Evolutionary conservation across 2,329 filamentous ascomycete species (phyloP).

Genomic region (Cladophialophora immunda): DNA sequence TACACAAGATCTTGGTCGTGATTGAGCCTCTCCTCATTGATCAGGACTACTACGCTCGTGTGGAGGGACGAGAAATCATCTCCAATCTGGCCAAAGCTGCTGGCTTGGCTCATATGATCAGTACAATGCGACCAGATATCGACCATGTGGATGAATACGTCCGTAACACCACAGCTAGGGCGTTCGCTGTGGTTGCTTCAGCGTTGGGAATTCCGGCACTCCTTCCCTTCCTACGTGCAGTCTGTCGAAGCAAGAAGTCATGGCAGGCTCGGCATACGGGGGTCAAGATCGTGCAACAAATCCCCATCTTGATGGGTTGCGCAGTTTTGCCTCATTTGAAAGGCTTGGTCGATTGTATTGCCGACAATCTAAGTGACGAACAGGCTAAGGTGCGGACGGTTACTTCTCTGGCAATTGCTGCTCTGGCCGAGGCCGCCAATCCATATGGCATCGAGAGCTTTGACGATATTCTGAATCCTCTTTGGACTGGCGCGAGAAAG

Average conservation of each 20-base stretch:
- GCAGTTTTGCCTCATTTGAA: conserved; percentile 95
- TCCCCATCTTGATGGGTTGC: conserved; percentile 98
- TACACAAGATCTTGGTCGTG: conserved; percentile 98
- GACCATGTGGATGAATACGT: conserved; percentile 99
- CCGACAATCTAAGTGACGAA: conserved; percentile 93
- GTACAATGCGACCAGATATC: conserved; percentile 98
- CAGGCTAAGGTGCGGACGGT: conserved; percentile 98
- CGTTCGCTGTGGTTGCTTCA: conserved; percentile 96
- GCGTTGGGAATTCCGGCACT: conserved; percentile 95
- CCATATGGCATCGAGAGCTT: conserved; percentile 99
- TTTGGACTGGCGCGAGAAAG: conserved; percentile 96
- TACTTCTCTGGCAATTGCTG: conserved; percentile 92
- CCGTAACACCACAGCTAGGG: conserved; percentile 94
- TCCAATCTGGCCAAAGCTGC: conserved; percentile 97
- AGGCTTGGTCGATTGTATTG: conserved; percentile 94
- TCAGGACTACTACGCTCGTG: conserved; percentile 98
- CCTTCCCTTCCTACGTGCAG: conserved; percentile 91
- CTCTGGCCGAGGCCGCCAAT: conserved; percentile 93
- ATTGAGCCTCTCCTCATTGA: conserved; percentile 99
- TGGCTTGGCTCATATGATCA: conserved; percentile 98
- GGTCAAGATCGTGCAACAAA: conserved; percentile 99
- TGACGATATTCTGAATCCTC: conserved; percentile 93
- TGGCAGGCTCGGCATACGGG: conserved; percentile 98
- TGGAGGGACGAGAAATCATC: conserved; percentile 98
- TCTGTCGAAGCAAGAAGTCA: conserved; percentile 97